phyloP scores from a whole-genome alignment of 2,329 filamentous ascomycete genomes.

The Fusarium devonianum region DNA sequence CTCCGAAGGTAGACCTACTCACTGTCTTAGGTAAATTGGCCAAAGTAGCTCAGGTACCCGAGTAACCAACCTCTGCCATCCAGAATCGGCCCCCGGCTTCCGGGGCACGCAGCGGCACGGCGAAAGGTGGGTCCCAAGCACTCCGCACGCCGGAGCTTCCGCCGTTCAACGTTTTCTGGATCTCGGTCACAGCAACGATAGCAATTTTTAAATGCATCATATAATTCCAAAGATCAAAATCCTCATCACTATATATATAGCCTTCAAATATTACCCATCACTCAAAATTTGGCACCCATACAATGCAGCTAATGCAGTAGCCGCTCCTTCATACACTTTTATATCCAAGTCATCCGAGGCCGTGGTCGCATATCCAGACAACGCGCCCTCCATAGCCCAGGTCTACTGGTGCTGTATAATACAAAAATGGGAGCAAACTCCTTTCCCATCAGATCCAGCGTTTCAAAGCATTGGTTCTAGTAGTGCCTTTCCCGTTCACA shows the following conservation, averaged over 20 bases:
- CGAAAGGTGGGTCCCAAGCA: neutral
- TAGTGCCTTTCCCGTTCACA: constrained; percentile 20
- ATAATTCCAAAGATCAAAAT: neutral
- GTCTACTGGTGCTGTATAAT: constrained; percentile 30
- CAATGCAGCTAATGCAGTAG: neutral
- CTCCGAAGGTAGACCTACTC: too few species aligned
- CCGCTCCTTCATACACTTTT: constrained; percentile 26
- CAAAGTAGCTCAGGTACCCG: too few species aligned
- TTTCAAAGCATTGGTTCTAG: constrained; percentile 24
- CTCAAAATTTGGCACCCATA: neutral
- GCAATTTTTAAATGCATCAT: too few species aligned
- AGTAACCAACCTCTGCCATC: neutral
- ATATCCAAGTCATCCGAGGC: constrained; percentile 36
- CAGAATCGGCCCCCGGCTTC: neutral
- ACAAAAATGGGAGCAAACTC: constrained; percentile 17
- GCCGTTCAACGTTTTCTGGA: too few species aligned
- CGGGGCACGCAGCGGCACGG: neutral
- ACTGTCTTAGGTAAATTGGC: too few species aligned
- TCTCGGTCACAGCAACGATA: too few species aligned
- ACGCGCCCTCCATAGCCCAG: constrained; percentile 15
- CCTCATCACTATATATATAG: neutral
- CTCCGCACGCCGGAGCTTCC: neutral
- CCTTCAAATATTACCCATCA: neutral
- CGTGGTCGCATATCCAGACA: constrained; percentile 31
- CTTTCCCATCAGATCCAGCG: constrained; percentile 10